Evolutionary conservation across 2,329 filamentous ascomycete species (phyloP).

Genomic region (Fusarium scirpi): DNA sequence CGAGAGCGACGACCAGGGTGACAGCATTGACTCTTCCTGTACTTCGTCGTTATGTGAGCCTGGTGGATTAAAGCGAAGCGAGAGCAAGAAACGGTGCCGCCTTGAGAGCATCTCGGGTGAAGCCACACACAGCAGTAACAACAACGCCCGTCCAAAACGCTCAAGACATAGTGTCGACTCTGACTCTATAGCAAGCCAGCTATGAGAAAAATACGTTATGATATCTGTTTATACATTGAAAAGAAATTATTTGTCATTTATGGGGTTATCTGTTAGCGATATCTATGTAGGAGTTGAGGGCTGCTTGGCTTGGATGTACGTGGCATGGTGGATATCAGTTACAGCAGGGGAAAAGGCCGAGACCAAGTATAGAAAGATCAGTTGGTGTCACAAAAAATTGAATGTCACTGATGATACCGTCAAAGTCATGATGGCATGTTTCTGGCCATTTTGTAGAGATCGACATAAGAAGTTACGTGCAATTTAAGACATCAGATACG

Average conservation of each 20-base stretch:
- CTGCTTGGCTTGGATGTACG: slow-evolving; percentile 25
- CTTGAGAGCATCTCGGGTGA: slow-evolving; percentile 14
- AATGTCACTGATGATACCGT: neutral
- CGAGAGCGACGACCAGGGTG: slow-evolving; percentile 17
- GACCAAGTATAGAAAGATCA: neutral
- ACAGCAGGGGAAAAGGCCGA: neutral
- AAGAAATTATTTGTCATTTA: neutral
- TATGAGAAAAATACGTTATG: neutral
- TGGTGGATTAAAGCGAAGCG: slow-evolving; percentile 1
- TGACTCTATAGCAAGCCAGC: neutral
- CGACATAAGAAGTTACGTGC: neutral
- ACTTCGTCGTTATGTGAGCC: neutral
- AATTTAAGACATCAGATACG: slow-evolving; percentile 1
- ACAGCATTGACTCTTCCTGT: neutral
- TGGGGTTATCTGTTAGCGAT: neutral
- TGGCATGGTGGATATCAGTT: slow-evolving; percentile 23
- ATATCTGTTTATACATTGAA: neutral
- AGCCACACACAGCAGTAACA: neutral
- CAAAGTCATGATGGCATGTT: neutral
- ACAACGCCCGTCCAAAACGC: slow-evolving; percentile 17
- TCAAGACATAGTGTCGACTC: slow-evolving; percentile 5
- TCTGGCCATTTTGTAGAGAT: neutral
- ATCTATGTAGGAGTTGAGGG: neutral
- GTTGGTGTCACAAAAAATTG: neutral
- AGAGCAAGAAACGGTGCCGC: slow-evolving; percentile 30